A percentile compares a stretch with the other conserved stretches of the same genome.
Conservation (phyloP, 1,139 yeast species). For the Meyerozyma sp. region DNA sequence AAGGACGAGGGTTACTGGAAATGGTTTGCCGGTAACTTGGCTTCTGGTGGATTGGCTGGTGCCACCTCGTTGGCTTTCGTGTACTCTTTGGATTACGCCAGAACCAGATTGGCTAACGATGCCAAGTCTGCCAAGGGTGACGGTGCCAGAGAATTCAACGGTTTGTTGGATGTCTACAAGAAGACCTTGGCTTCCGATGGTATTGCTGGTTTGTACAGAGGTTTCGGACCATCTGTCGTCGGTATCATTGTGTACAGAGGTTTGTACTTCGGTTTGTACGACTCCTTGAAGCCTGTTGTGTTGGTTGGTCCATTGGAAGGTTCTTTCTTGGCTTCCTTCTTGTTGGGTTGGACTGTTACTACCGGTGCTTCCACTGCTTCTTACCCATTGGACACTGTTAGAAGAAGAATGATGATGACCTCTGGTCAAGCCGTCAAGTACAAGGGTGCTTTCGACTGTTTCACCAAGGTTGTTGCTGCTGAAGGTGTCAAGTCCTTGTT, state of each 20-base stretch:
- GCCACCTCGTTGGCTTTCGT: constrained; percentile 70
- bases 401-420: constrained; percentile 89
- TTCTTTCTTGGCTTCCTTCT: constrained; percentile 67
- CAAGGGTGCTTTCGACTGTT: constrained; percentile 71
- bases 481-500: constrained; percentile 70
- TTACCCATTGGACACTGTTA: constrained; percentile 76
- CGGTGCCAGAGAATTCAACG: constrained; percentile 75
- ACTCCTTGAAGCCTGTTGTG: constrained; percentile 71
- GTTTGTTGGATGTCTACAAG: constrained; percentile 71
- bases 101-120: constrained; percentile 81
- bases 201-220: constrained; percentile 78
- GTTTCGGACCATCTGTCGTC: constrained; percentile 77
- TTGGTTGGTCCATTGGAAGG: constrained; percentile 70
- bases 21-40: constrained; percentile 77
- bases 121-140: constrained; percentile 65
- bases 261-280: constrained; percentile 77
- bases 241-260: constrained; percentile 84
- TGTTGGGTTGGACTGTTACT: constrained; percentile 75
- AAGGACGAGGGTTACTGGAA: constrained; percentile 61
- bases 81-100: constrained; percentile 78
- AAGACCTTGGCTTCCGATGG: constrained; percentile 74
- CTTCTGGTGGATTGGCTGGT: constrained; percentile 83
- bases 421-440: constrained; percentile 77
- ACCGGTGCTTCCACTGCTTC: constrained; percentile 77
- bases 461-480: constrained; percentile 62